Conservation (phyloP, 257 asterid species). For the Hygrophila difformis region DNA sequence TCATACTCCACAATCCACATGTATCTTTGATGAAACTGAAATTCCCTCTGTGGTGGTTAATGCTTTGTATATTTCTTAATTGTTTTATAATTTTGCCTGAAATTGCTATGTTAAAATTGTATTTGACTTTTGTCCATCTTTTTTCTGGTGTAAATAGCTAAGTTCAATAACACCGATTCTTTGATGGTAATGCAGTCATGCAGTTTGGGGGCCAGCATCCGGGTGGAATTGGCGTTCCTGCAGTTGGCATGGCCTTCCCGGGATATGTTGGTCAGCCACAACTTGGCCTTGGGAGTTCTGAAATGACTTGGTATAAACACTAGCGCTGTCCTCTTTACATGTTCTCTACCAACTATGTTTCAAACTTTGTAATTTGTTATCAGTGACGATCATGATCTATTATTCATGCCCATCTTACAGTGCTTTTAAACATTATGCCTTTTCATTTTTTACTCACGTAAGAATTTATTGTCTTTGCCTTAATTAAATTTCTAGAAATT, state of each 20-base stretch:
- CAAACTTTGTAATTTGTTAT: conserved; percentile 1
- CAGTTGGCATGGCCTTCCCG: conserved; percentile 99
- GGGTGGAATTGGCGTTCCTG: conserved; percentile 96
- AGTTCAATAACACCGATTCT: background rate
- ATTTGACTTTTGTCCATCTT: conserved; percentile 9
- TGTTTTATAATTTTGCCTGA: background rate
- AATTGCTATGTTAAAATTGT: background rate
- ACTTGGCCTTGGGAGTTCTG: conserved; percentile 83
- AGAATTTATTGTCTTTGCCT: conserved; percentile 1
- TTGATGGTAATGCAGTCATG: conserved; percentile 55
- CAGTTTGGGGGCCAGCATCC: conserved; percentile 89
- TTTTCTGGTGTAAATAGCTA: background rate
- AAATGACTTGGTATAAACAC: conserved; percentile 87
- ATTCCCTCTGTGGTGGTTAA: too few species aligned
- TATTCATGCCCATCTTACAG: background rate
- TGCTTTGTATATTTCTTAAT: too few species aligned
- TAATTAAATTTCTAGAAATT: conserved; percentile 1
- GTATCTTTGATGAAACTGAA: too few species aligned
- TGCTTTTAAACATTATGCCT: background rate
- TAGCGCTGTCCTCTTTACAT: conserved; percentile 2
- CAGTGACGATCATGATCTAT: background rate
- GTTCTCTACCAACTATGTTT: conserved; percentile 3
- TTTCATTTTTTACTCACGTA: background rate
- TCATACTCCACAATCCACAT: too few species aligned
- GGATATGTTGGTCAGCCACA: conserved; percentile 90